Evolutionary conservation across 805 yeast species (phyloP), one percentile per base, ranked within the genome.

Genomic region (Hermanozyma aechmeae): DNA sequence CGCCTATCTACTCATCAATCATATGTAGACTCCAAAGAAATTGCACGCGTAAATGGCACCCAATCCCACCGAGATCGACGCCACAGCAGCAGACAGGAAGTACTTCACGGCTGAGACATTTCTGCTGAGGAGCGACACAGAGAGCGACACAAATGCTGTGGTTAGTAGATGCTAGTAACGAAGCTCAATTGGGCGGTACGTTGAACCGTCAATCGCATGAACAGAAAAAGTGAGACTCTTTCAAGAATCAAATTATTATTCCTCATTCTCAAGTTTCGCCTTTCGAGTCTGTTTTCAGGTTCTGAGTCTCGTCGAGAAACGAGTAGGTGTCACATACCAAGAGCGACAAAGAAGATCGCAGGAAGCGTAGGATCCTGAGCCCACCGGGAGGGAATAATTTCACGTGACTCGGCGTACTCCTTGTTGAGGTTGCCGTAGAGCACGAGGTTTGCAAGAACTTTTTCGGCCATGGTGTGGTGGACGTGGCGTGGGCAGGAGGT

Each of bases 21-120:
- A 62, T 30, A 61, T 55, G 37, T 62, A 61, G 2, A 63, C 69
- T 13, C 69, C 69, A 24, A 62, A 61, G 37, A 44, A 58, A 43
- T 62, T 63, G 32, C 65, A 50, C 9, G 57, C 46, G 38, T 52
- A 50, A n/a, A 61, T 40, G 3, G 60, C 40, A 7, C 61, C 53
- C 29, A 55, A 47, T 1, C 64, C 68, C 29, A 63, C 47, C 13
- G 66, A 45, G 10, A 53, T 25, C 11, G 65, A 56, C 7, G 67
- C 65, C 31, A 59, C 39, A 13, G 48, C 23, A 5, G 63, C 54
- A 33, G 52, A 47, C 26, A 43, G 25, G 18, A 58, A 33, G 40
- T 46, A 63, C 20, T 10, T 10, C 20, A 17, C 20, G 9, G 23
- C 23, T 22, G 24, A 13, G 15, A 36, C 35, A 23, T 25, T 32